Evolutionary conservation across 345 rosid genomes (phyloP).

Genomic region (Citrus medica): DNA sequence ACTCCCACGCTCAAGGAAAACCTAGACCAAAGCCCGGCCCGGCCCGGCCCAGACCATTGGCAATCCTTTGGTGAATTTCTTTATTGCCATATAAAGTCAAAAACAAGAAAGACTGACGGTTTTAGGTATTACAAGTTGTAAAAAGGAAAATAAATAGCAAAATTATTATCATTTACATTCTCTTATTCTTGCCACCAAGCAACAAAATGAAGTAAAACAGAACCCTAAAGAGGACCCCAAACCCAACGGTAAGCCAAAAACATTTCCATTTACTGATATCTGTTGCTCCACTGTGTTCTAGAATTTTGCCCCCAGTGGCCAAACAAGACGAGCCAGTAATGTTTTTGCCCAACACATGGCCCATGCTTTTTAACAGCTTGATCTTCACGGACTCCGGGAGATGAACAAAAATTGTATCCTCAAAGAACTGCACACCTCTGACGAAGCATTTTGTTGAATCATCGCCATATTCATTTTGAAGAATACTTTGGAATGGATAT

Average conservation of each 20-base stretch:
- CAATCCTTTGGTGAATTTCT: too few relatives aligned
- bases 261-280: conserved; percentile 80
- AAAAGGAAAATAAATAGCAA: too few relatives aligned
- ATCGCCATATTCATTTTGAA: conserved; percentile 52
- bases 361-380: conserved; percentile 51
- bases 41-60: too few relatives aligned
- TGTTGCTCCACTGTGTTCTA: conserved; percentile 63
- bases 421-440: conserved; percentile 74
- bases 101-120: too few relatives aligned
- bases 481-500: conserved; percentile 67
- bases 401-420: conserved; percentile 53
- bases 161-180: conserved; percentile 29
- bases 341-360: conserved; percentile 50
- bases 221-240: conserved; percentile 87
- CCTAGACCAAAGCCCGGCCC: too few relatives aligned
- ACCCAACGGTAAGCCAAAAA: conserved; percentile 77
- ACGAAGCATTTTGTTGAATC: conserved; percentile 64
- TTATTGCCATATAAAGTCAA: too few relatives aligned
- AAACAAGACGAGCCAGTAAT: conserved; percentile 68
- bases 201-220: conserved; percentile 70
- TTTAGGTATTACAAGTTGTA: too few relatives aligned
- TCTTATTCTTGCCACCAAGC: conserved; percentile 83
- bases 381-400: conserved; percentile 36
- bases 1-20: too few relatives aligned
- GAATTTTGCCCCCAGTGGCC: conserved; percentile 58